phyloP scores from a whole-genome alignment of 2,329 filamentous ascomycete genomes.

The Eutypa lata region DNA sequence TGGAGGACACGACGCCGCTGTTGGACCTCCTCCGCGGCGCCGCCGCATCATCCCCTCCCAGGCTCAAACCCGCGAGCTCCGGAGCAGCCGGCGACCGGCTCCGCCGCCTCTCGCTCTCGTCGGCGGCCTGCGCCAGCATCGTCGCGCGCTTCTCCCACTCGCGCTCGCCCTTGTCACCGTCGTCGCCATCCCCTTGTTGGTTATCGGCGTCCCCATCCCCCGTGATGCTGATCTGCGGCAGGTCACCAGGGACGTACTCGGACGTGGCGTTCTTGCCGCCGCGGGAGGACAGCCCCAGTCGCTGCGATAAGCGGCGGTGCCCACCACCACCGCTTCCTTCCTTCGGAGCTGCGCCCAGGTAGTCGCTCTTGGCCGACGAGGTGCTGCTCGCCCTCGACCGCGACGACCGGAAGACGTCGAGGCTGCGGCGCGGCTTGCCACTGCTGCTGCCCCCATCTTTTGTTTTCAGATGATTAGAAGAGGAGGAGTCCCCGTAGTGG shows the following conservation, averaged over 20 bases:
- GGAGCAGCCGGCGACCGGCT: constrained; percentile 29
- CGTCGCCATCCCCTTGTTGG: too few species aligned
- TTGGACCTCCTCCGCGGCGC: constrained; percentile 11
- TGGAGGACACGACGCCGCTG: constrained; percentile 41
- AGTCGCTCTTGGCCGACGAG: constrained; percentile 32
- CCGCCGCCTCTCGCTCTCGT: constrained; percentile 44
- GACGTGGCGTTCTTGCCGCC: constrained; percentile 49
- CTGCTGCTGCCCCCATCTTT: constrained; percentile 20
- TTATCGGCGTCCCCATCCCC: constrained; percentile 42
- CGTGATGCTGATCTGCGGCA: constrained; percentile 66
- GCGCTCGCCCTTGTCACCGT: constrained; percentile 56
- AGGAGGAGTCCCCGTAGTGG: constrained; percentile 24
- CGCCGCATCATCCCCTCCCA: constrained; percentile 13
- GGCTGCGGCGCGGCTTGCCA: constrained; percentile 36
- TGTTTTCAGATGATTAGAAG: too few species aligned
- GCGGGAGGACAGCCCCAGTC: constrained; percentile 68
- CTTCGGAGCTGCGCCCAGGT: constrained; percentile 26
- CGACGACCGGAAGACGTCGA: constrained; percentile 41
- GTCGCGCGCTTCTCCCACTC: constrained; percentile 94
- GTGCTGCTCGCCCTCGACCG: constrained; percentile 49
- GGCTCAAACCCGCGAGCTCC: constrained; percentile 26
- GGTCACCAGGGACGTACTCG: constrained; percentile 71
- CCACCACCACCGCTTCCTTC: constrained; percentile 15
- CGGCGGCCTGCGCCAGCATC: constrained; percentile 64
- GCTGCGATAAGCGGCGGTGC: constrained; percentile 57